phyloP scores from a whole-genome alignment of 352 stramenopile species.

The Phytopythium mirpurense region DNA sequence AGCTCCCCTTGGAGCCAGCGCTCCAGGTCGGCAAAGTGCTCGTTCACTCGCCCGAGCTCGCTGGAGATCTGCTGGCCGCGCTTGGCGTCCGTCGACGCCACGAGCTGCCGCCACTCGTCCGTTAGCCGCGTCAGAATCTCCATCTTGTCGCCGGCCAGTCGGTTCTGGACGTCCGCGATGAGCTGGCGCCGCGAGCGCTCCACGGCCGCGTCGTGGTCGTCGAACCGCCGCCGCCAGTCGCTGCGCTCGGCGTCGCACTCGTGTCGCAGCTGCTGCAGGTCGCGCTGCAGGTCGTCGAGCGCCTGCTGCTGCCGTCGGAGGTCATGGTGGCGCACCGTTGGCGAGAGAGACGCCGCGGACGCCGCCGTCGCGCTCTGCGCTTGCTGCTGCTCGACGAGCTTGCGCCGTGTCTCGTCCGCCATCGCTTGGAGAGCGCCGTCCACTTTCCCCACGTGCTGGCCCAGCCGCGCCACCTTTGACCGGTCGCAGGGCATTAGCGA shows the following conservation, averaged over 20 bases:
- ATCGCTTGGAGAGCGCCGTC: slow-evolving; percentile 24
- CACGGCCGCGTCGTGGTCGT: slow-evolving; percentile 10
- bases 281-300: slow-evolving; percentile 25
- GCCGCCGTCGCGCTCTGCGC: slow-evolving; percentile 19
- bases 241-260: slow-evolving; percentile 58
- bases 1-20: slow-evolving; percentile 53
- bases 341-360: slow-evolving; percentile 5
- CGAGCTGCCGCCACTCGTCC: slow-evolving; percentile 47
- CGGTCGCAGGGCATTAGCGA: not conserved
- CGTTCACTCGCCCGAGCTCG: slow-evolving; percentile 49
- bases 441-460: slow-evolving; percentile 37
- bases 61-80: slow-evolving; percentile 40
- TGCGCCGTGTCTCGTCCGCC: slow-evolving; percentile 26
- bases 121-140: slow-evolving; percentile 36
- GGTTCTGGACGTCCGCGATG: slow-evolving; percentile 27
- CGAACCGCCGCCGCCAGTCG: slow-evolving; percentile 36
- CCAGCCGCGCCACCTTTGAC: slow-evolving; percentile 28
- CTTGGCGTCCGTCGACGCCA: slow-evolving; percentile 40
- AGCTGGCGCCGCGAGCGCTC: slow-evolving; percentile 17
- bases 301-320: slow-evolving; percentile 22
- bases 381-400: slow-evolving; percentile 44
- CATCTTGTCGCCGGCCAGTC: slow-evolving; percentile 43
- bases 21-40: slow-evolving; percentile 53
- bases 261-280: slow-evolving; percentile 36
- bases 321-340: slow-evolving; percentile 13